Evolutionary conservation across 352 stramenopile species (phyloP).

Genomic region (Phytopythium oedochilum): DNA sequence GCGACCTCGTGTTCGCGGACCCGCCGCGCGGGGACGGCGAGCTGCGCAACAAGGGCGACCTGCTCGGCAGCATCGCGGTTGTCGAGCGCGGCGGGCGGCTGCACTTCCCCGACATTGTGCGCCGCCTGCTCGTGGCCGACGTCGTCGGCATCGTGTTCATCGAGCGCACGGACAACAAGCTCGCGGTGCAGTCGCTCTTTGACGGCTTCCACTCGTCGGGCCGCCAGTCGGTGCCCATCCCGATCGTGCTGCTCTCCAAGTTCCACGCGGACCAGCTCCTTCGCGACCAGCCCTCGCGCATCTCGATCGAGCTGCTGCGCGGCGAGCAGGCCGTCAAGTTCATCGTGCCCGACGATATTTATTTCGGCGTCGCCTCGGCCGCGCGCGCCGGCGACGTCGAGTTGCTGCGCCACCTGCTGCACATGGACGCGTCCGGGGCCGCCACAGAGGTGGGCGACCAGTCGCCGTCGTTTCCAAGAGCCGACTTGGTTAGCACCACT

Average conservation of each 20-base stretch:
- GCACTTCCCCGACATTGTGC: slow-evolving; percentile 84
- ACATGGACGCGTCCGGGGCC: slow-evolving; percentile 55
- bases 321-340: slow-evolving; percentile 63
- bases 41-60: slow-evolving; percentile 47
- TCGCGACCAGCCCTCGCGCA: slow-evolving; percentile 37
- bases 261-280: slow-evolving; percentile 74
- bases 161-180: slow-evolving; percentile 49
- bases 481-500: too few relatives aligned
- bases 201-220: slow-evolving; percentile 86
- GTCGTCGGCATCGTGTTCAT: slow-evolving; percentile 77
- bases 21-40: slow-evolving; percentile 66
- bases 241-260: slow-evolving; percentile 75
- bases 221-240: slow-evolving; percentile 62
- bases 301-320: slow-evolving; percentile 69
- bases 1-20: slow-evolving; percentile 50
- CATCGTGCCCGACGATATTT: slow-evolving; percentile 64
- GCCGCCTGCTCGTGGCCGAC: slow-evolving; percentile 54
- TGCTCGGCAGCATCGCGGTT: slow-evolving; percentile 66
- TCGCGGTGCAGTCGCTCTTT: slow-evolving; percentile 70
- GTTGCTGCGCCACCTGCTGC: slow-evolving; percentile 66
- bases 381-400: slow-evolving; percentile 69
- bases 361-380: slow-evolving; percentile 68
- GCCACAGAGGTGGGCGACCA: slow-evolving; percentile 54
- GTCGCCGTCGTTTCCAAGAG: neutral
- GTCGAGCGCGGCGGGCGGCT: slow-evolving; percentile 74